Evolutionary conservation across 805 yeast genomes (phyloP).

Genomic region (Candida suzukii): DNA sequence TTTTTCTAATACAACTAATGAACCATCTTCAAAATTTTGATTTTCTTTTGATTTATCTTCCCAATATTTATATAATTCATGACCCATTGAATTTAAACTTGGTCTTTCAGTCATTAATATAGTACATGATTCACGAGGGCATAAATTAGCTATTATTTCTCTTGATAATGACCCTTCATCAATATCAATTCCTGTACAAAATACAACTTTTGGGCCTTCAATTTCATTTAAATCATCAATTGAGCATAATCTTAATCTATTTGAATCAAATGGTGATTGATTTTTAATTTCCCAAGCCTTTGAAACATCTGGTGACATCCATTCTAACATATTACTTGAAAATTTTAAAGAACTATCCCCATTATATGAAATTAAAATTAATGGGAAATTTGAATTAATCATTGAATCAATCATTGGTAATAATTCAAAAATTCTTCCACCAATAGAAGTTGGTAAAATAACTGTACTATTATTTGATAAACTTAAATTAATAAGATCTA

Average conservation of each 20-base stretch:
- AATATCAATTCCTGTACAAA: slow-evolving; percentile 64
- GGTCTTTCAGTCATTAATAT: slow-evolving; percentile 69
- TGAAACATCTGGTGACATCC: slow-evolving; percentile 89
- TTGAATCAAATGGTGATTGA: slow-evolving; percentile 66
- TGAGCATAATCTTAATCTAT: slow-evolving; percentile 48
- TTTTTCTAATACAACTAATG: slow-evolving; percentile 47
- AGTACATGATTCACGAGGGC: slow-evolving; percentile 60
- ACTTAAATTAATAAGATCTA: slow-evolving; percentile 56
- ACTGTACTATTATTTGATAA: slow-evolving; percentile 74
- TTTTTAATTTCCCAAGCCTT: slow-evolving; percentile 79
- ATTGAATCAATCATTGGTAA: slow-evolving; percentile 31
- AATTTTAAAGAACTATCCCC: slow-evolving; percentile 73
- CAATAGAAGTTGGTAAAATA: slow-evolving; percentile 71
- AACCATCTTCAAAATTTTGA: slow-evolving; percentile 48
- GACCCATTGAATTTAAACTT: slow-evolving; percentile 38
- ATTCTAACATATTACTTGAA: slow-evolving; percentile 87
- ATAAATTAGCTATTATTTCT: slow-evolving; percentile 44
- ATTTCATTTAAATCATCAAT: slow-evolving; percentile 48
- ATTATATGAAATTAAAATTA: slow-evolving; percentile 67
- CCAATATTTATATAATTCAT: slow-evolving; percentile 50
- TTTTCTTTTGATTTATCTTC: slow-evolving; percentile 29
- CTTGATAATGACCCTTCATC: slow-evolving; percentile 57
- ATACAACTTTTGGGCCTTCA: slow-evolving; percentile 71
- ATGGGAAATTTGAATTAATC: slow-evolving; percentile 41
- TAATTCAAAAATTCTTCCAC: slow-evolving; percentile 77